These are phyloP conservation scores for Verticillium klebahnii DNA, from an alignment of 2,329 filamentous ascomycete genomes.

Conservation along the genomic window DNA sequence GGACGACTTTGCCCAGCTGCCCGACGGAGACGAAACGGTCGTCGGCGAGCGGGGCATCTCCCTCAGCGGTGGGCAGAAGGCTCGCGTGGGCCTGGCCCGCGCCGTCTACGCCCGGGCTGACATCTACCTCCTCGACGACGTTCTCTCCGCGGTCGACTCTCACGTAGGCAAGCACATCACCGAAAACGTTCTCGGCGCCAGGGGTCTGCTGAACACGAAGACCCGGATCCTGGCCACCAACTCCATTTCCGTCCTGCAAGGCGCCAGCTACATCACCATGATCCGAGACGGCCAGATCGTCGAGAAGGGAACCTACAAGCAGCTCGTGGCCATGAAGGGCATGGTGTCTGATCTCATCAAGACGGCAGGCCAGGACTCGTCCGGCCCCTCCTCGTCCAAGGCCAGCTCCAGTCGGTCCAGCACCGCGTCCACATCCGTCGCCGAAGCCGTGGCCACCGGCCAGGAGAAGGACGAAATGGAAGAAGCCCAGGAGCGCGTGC, in stretches of 20 bases:
- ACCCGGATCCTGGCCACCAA: constrained; percentile 94
- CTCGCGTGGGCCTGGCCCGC: constrained; percentile 83
- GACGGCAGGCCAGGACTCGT: constrained; percentile 58
- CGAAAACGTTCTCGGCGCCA: constrained; percentile 83
- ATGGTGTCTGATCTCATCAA: constrained; percentile 81
- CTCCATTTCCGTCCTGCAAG: constrained; percentile 82
- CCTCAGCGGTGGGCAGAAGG: constrained; percentile 92
- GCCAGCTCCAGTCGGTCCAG: constrained; percentile 43
- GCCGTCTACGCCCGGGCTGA: constrained; percentile 97
- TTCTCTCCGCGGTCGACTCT: constrained; percentile 94
- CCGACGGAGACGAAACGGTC: constrained; percentile 93
- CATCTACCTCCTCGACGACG: constrained; percentile 90
- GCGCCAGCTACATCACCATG: constrained; percentile 84
- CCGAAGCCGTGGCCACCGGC: constrained; percentile 40
- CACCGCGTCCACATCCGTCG: constrained; percentile 55
- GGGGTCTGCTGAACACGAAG: constrained; percentile 77
- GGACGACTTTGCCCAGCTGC: constrained; percentile 87
- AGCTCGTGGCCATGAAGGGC: constrained; percentile 91
- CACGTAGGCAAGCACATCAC: constrained; percentile 95
- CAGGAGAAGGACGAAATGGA: constrained; percentile 65
- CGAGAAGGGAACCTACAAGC: constrained; percentile 85
- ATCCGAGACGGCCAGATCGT: constrained; percentile 77
- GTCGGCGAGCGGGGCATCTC: constrained; percentile 97
- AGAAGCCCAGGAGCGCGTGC: constrained; percentile 71
- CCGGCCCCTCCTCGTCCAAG: constrained; percentile 32